A percentile compares a stretch with the other conserved stretches of the same genome.
Conservation (phyloP, 768 basidiomycete genomes). For the Hydnomerulius pinastri region DNA sequence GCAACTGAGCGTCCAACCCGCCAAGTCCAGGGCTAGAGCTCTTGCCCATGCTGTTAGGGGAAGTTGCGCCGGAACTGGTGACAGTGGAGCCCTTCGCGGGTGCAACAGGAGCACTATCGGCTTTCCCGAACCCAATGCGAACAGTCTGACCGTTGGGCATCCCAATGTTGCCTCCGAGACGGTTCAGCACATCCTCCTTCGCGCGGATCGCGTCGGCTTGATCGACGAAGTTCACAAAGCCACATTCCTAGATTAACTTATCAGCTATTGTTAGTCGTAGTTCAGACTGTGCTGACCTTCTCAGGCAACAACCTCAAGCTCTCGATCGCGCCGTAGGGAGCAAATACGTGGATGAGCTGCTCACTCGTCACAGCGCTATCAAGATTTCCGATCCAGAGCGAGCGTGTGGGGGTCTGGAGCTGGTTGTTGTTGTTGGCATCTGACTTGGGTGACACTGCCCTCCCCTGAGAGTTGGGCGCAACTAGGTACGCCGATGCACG, state of each 20-base stretch:
- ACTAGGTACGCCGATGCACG: constrained; percentile 68
- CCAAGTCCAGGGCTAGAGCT: constrained; percentile 56
- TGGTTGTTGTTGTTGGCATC: constrained; percentile 66
- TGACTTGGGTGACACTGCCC: constrained; percentile 82
- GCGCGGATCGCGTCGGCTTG: constrained; percentile 95
- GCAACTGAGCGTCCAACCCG: constrained; percentile 82
- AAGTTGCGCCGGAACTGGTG: constrained; percentile 63
- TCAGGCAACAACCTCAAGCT: constrained; percentile 92
- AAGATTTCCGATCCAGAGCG: constrained; percentile 97
- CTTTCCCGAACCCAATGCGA: constrained; percentile 97
- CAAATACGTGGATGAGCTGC: constrained; percentile 93
- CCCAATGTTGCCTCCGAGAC: constrained; percentile 90
- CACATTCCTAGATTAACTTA: constrained; percentile 75
- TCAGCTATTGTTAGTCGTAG: constrained; percentile 18
- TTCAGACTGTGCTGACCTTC: constrained; percentile 59
- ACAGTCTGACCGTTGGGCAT: constrained; percentile 96
- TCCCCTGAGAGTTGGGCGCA: constrained; percentile 67
- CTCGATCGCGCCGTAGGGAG: constrained; percentile 96
- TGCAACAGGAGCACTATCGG: constrained; percentile 92
- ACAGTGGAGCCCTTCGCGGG: constrained; percentile 75
- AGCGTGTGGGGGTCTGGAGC: constrained; percentile 91
- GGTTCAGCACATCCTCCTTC: constrained; percentile 96
- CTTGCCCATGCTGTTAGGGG: constrained; percentile 56
- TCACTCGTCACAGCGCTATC: constrained; percentile 94
- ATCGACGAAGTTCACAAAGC: constrained; percentile 98